A percentile compares a stretch with the other conserved stretches of the same genome.
Conservation (phyloP, 805 yeast species). For the Ogataea nitratoaversa region DNA sequence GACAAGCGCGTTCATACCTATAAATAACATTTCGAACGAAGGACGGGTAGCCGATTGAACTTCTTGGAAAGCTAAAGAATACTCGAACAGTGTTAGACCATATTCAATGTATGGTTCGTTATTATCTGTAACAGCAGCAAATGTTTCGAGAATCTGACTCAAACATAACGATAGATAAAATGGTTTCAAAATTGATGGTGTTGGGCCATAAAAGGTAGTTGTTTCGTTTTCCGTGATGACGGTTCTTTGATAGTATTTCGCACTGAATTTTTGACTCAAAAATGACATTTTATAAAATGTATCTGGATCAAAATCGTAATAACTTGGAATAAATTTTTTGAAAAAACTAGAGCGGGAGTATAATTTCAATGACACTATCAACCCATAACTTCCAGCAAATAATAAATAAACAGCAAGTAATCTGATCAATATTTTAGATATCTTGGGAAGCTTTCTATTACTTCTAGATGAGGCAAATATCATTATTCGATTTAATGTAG, state of each 20-base stretch:
- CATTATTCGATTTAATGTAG: constrained; percentile 52
- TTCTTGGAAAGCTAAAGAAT: constrained; percentile 73
- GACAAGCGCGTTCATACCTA: constrained; percentile 51
- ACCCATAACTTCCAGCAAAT: constrained; percentile 32
- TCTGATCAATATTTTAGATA: constrained; percentile 34
- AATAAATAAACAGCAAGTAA: constrained; percentile 34
- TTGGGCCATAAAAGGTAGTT: constrained; percentile 34
- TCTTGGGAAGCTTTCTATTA: constrained; percentile 31
- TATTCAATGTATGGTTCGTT: constrained; percentile 55
- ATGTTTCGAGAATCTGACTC: constrained; percentile 63
- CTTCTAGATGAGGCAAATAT: constrained; percentile 53
- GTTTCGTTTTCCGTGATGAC: constrained; percentile 11
- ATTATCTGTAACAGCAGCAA: constrained; percentile 55
- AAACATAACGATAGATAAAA: constrained; percentile 53
- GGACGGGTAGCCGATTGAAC: constrained; percentile 49
- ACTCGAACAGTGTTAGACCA: constrained; percentile 71
- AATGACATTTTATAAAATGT: constrained; percentile 23
- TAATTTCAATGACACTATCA: constrained; percentile 29
- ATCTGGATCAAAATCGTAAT: constrained; percentile 22
- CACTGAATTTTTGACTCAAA: constrained; percentile 24
- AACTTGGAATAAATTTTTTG: constrained; percentile 11
- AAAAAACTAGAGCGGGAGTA: constrained; percentile 13
- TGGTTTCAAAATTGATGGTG: constrained; percentile 53
- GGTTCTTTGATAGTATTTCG: constrained; percentile 14
- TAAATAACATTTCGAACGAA: constrained; percentile 46